Evolutionary conservation across 257 asterid species (phyloP).

Genomic region (Ajuga chamaepitys): DNA sequence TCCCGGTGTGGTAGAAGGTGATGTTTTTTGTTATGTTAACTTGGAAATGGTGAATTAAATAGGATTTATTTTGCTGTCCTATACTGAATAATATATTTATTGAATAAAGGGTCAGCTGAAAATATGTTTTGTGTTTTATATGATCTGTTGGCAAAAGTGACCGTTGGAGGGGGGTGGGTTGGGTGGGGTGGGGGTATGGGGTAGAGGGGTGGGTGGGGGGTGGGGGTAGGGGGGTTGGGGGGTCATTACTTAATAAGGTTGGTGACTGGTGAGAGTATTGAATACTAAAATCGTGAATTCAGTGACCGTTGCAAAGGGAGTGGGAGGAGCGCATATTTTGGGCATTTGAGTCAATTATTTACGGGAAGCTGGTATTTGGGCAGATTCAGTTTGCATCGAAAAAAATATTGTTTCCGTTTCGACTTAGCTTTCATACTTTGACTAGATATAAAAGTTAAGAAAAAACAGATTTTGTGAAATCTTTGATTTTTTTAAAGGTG

Average conservation of each 20-base stretch:
- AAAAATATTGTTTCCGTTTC: too few relatives aligned
- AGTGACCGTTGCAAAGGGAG: slow-evolving; percentile 30
- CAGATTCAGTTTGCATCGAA: too few relatives aligned
- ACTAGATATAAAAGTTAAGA: too few relatives aligned
- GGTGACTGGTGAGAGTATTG: slow-evolving; percentile 6
- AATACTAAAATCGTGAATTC: slow-evolving; percentile 12
- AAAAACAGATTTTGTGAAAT: too few relatives aligned
- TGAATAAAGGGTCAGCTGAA: not conserved
- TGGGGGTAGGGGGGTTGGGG: not conserved
- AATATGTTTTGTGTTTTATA: not conserved
- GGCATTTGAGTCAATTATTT: too few relatives aligned
- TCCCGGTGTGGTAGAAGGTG: slow-evolving; percentile 30
- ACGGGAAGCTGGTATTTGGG: too few relatives aligned
- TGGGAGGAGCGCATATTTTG: slow-evolving; percentile 9
- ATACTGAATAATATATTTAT: not conserved
- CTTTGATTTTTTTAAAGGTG: too few relatives aligned
- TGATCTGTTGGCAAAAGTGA: slow-evolving; percentile 11
- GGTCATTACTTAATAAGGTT: slow-evolving; percentile 8
- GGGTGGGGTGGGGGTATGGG: not conserved
- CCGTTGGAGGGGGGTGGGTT: slow-evolving; percentile 20
- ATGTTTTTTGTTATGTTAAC: slow-evolving; percentile 14
- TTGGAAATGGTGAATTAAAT: slow-evolving; percentile 22
- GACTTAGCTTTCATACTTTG: too few relatives aligned
- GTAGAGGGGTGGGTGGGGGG: slow-evolving; percentile 12
- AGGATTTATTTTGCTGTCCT: slow-evolving; percentile 1